phyloP scores from a whole-genome alignment of 2,329 filamentous ascomycete species.

The Proliferodiscus dingleyae region DNA sequence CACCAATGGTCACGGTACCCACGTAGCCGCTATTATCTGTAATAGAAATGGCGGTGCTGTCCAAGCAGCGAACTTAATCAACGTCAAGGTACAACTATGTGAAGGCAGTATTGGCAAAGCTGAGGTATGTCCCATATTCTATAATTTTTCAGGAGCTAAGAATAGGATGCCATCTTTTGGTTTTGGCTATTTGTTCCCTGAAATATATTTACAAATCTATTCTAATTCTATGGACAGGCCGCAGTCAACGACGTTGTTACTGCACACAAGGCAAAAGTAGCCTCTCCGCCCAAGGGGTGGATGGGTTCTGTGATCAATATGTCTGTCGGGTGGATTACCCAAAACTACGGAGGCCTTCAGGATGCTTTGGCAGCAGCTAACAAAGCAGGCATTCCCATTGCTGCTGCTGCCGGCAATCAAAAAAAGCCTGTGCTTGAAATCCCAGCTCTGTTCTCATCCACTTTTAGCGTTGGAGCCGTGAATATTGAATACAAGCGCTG shows the following conservation, averaged over 20 bases:
- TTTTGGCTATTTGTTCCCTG: too few species aligned
- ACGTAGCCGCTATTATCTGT: constrained; percentile 1
- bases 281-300: background rate
- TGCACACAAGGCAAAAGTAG: background rate
- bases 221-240: too few species aligned
- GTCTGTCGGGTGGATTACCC: background rate
- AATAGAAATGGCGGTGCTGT: background rate
- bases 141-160: too few species aligned
- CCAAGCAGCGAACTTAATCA: background rate
- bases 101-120: background rate
- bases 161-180: too few species aligned
- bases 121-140: too few species aligned
- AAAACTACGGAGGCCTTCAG: background rate
- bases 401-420: background rate
- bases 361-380: background rate
- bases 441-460: background rate
- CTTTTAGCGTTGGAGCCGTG: constrained; percentile 1
- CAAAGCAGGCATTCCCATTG: background rate
- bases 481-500: constrained; percentile 2
- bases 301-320: constrained; percentile 3
- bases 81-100: constrained; percentile 2
- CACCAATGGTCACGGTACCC: background rate
- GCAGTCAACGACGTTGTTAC: constrained; percentile 2
- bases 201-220: too few species aligned
- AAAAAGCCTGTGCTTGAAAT: constrained; percentile 1